Base-by-base conservation (phyloP, 2,329 filamentous ascomycete genomes). In the Cryoendolithus antarcticus region DNA sequence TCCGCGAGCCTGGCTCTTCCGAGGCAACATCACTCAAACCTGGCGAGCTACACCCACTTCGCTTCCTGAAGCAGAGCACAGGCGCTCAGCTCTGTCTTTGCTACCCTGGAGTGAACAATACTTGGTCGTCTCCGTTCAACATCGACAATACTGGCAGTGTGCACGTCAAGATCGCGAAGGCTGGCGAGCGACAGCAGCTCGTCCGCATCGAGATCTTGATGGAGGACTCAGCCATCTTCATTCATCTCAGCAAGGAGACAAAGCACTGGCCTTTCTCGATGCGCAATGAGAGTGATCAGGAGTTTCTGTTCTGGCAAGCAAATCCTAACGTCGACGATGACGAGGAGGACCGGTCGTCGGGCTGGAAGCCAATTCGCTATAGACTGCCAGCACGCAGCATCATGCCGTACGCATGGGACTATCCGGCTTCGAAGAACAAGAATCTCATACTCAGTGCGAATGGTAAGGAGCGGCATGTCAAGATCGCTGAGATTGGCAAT, bases 351-450 rank as follows among this genome's bases (percentile, higher is more conserved):
- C 70, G 63, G 39, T 67, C 79, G 41, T 88, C 84, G 38, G 85
- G 86, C 3, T 98, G 91, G 85, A 82, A 84, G 47, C 88, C 86
- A 2, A 85, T 98, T 45, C 74, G 86, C 38, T 98, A 98, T 62
- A 81, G 89, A 27, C 69, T 98, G 24, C 93, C 93, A 2, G 80
- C 89, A 9, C 74, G 91, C 44, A 96, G 89, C 61, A 95, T 98
- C 61, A 98, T 98, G 91, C 91, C 93, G 1, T 98, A 98, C 55
- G 89, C 91, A 2, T 98, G 91, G 91, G 93, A 98, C 57, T 98
- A 94, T 62, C 93, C 91, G 1, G 89, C 91, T 1, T 88, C 86
- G n/a, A 95, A 93, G 64, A 82, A 85, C 63, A 93, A 91, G 54
- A 91, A 95, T 58, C 75, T 98, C 30, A 77, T 96, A 36, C 77